Base-by-base conservation (phyloP, 2,329 filamentous ascomycete genomes). In the Teratosphaeriaceae sp. region DNA sequence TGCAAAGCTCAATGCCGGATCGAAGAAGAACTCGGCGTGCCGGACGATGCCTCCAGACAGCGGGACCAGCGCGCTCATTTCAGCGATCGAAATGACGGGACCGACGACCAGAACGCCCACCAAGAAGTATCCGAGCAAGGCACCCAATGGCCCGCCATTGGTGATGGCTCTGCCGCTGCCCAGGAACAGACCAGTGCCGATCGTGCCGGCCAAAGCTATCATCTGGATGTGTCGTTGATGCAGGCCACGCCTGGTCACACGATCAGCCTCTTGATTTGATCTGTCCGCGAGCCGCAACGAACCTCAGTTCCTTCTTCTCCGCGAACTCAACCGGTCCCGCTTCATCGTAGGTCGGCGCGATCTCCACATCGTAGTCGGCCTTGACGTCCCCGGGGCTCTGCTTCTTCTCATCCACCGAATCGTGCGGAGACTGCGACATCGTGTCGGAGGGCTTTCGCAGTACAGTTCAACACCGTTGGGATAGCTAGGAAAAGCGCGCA, bases 21-120 rank as follows among this genome's bases (percentile, higher is more conserved):
- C 65, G 13, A 63, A 57, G 43, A 65, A 67, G 29, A 59, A 47
- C 34, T 61, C 61, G 2, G 58, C 54, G 38, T 66, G 61, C 15
- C 63, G 59, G 22, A 67, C 55, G 23, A 68, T 53, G 7, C 59
- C 62, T 13, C 67, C 67, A 9, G 55, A 64, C 3, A 66, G 55
- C 9, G 67, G 67, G 18, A 61, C 57, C 19, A 67, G 47, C 2
- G 65, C 52, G 1, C 59, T 56, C 44, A 69, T 61, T 42, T 69
- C 66, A 5, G 60, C 65, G 5, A 64, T 57, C 6, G 58, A 56
- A 11, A 62, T 54, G 0, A 70, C 62, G 26, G 55, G 58, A n/a
- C n/a, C n/a, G n/a, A n/a, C 16, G 30, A 62, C 61, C 3, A 59
- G 50, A 3, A 65, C 24, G 11, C 67, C 67, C 21, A 66, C 60